Evolutionary conservation across 176 grass and related monocot species (phyloP).

Genomic region (Aegilops bicornis): DNA sequence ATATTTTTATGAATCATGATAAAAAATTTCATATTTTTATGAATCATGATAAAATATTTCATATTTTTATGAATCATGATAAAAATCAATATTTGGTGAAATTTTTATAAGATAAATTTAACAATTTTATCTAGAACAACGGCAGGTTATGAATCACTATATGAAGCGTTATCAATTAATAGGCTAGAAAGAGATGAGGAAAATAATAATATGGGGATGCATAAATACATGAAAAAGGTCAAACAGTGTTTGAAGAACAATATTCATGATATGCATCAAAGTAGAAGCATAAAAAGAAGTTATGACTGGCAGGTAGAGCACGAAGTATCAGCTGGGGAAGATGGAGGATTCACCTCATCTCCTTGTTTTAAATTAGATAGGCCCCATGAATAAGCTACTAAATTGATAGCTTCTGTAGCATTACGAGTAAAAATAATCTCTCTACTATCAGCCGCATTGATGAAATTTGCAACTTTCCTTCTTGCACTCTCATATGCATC

Average conservation of each 20-base stretch:
- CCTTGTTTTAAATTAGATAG: conserved; percentile 75
- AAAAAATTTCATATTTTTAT: background rate
- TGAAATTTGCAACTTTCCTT: conserved; percentile 86
- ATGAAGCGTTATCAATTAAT: background rate
- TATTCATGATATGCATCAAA: background rate
- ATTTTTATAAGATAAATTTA: background rate
- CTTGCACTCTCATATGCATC: conserved; percentile 92
- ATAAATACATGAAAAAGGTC: background rate
- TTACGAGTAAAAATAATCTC: conserved; percentile 96
- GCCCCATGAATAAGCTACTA: conserved; percentile 94
- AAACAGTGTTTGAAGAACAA: background rate
- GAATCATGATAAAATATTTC: background rate
- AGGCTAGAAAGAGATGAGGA: background rate
- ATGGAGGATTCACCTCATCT: conserved; percentile 60
- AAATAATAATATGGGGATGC: background rate
- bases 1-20: conserved; percentile 13
- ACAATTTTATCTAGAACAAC: background rate
- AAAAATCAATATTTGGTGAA: background rate
- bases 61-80: conserved; percentile 13
- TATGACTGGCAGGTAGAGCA: background rate
- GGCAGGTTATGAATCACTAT: conserved; percentile 4
- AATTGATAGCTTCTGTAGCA: conserved; percentile 97
- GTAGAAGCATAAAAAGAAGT: background rate
- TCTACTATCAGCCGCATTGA: conserved; percentile 72
- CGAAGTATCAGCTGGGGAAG: conserved; percentile 2